These are phyloP conservation scores for Syzygium jambos DNA, from an alignment of 345 rosid species.

Conservation along the genomic window DNA sequence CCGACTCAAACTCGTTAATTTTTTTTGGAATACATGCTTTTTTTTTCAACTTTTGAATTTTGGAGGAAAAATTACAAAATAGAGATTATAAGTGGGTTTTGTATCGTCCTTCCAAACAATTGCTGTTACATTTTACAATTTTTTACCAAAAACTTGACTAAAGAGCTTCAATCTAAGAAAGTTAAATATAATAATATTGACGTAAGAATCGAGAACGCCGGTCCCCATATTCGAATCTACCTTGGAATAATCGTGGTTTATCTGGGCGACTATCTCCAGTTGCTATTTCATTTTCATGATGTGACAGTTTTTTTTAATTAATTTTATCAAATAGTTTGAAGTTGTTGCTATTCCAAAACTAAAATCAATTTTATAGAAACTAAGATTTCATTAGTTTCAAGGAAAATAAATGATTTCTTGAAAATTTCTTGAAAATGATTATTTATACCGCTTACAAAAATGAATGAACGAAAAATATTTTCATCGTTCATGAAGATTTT, in stretches of 20 bases:
- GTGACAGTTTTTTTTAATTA: background rate
- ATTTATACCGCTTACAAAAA: background rate
- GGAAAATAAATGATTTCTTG: background rate
- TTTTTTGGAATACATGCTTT: background rate
- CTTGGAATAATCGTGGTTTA: background rate
- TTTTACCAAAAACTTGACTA: background rate
- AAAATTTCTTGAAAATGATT: accelerated
- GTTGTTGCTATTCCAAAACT: background rate
- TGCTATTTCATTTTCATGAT: background rate
- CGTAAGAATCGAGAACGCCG: background rate
- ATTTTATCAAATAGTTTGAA: background rate
- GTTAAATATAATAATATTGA: background rate
- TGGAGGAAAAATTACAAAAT: background rate
- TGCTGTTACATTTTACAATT: background rate
- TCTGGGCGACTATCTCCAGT: background rate
- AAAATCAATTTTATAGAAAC: background rate
- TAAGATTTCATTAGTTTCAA: background rate
- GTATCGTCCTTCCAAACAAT: background rate
- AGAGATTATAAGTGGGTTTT: background rate
- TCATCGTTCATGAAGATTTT: background rate
- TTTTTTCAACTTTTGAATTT: background rate
- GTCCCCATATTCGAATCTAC: background rate
- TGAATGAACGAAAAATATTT: accelerated
- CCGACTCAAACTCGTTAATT: background rate
- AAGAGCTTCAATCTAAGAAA: background rate